Base-by-base conservation (phyloP, 2,329 filamentous ascomycete genomes). In the Sclerotinia trifoliorum region DNA sequence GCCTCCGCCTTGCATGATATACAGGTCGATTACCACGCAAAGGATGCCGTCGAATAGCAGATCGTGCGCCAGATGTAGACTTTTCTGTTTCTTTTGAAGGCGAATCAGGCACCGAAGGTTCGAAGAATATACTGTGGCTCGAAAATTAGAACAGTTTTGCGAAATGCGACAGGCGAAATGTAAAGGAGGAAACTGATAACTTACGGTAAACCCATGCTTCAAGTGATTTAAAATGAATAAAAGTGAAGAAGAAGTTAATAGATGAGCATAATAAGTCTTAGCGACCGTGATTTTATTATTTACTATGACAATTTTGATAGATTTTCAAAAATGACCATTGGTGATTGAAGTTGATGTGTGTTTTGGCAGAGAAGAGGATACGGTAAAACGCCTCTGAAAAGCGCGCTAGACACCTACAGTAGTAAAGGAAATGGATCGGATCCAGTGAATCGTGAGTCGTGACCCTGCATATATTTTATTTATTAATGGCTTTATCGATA, bases 141-240 rank as follows among this genome's bases (percentile, higher is more conserved):
- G 48, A 4, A 11, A 46, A 66, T 77, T 71, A 75, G 71, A 26
- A 35, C 24, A 3, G 19, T 44, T 32, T 70, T 67, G 68, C 54
- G 68, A 32, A 49, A 49, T 29, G 44, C 56, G 46, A 46, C 32
- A 69, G 61, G 64, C 42, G 19, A 49, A 17, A 24, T 35, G 55
- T 51, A 70, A 63, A 65, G 55, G 67, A 68, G 54, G 69, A 71
- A 68, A 66, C 68, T 71, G 71, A 67, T 55, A 69, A 52, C 75
- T 71, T 72, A 78, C 77, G 75, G 77, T 35, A 78, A 68, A 63
- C 77, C 77, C 77, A 78, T 78, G 70, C 71, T 73, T 46, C 54
- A 26, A 48, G 63, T 66, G 66, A 67, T 58, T 24, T 39, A 58
- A 48, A 67, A n/a, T 26, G 32, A 26, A 24, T 62, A 5, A 44